These are phyloP conservation scores for Hericium rajendrae DNA, from an alignment of 768 basidiomycete genomes.

Conservation along the genomic window DNA sequence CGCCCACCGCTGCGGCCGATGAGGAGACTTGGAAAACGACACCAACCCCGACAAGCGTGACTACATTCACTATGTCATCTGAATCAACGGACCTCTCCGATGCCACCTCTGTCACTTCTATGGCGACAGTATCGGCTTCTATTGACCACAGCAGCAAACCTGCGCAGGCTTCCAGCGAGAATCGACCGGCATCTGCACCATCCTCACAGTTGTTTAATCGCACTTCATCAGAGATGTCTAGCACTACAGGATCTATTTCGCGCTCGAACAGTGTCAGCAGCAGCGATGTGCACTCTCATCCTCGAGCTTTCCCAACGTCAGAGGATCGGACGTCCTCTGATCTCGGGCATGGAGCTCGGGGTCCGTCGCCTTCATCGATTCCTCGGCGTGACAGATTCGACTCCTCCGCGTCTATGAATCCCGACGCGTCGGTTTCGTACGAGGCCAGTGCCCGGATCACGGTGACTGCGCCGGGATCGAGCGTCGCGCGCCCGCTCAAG, in stretches of 20 bases:
- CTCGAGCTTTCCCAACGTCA: neutral
- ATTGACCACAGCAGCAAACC: neutral
- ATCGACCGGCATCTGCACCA: neutral
- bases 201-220: neutral
- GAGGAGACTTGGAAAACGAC: constrained; percentile 1
- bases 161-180: neutral
- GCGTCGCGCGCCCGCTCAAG: constrained; percentile 18
- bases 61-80: constrained; percentile 12
- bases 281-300: neutral
- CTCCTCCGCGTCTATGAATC: constrained; percentile 18
- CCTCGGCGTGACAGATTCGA: constrained; percentile 18
- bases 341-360: neutral
- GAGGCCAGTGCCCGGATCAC: constrained; percentile 29
- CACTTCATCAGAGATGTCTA: neutral
- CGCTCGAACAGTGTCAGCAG: neutral
- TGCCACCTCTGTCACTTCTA: constrained; percentile 5
- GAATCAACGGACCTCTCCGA: constrained; percentile 4
- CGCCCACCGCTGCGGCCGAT: neutral
- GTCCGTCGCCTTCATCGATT: neutral
- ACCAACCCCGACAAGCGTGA: constrained; percentile 18
- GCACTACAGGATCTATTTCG: neutral
- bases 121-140: constrained; percentile 1
- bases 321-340: neutral
- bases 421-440: constrained; percentile 5
- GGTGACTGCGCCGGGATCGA: constrained; percentile 33